phyloP scores from a whole-genome alignment of 208 protist species.

The Endotrypanum monterogeii region DNA sequence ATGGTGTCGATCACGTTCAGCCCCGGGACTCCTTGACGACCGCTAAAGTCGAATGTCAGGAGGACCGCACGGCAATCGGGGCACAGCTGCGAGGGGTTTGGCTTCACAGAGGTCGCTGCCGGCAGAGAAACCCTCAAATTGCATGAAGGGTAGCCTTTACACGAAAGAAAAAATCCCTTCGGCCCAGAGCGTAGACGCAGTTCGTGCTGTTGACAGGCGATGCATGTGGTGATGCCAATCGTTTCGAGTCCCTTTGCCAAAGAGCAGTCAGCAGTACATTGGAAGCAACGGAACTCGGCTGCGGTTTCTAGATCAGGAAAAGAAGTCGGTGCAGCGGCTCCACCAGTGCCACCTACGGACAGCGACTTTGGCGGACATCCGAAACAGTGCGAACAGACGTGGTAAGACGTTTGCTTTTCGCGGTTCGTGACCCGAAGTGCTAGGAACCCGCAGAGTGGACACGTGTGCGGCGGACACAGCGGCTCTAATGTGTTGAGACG shows the following conservation, averaged over 20 bases:
- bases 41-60: conserved; percentile 79
- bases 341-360: conserved; percentile 3
- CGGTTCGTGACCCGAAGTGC: conserved; percentile 64
- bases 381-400: conserved; percentile 81
- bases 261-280: conserved; percentile 77
- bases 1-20: conserved; percentile 64
- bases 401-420: conserved; percentile 77
- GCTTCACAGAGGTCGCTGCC: conserved; percentile 47
- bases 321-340: not conserved
- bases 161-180: conserved; percentile 56
- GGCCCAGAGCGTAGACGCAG: conserved; percentile 59
- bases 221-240: conserved; percentile 64
- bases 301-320: conserved; percentile 39
- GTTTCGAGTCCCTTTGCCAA: conserved; percentile 69
- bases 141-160: conserved; percentile 76
- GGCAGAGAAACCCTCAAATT: conserved; percentile 63
- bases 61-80: conserved; percentile 59
- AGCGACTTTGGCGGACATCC: conserved; percentile 43
- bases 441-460: conserved; percentile 69
- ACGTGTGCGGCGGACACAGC: conserved; percentile 41
- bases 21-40: conserved; percentile 66
- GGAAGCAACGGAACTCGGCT: conserved; percentile 86
- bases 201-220: conserved; percentile 61
- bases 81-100: conserved; percentile 50
- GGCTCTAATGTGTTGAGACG: conserved; percentile 47